Evolutionary conservation across 805 yeast species (phyloP).

Genomic region (Saccharomycopsis fermentans): DNA sequence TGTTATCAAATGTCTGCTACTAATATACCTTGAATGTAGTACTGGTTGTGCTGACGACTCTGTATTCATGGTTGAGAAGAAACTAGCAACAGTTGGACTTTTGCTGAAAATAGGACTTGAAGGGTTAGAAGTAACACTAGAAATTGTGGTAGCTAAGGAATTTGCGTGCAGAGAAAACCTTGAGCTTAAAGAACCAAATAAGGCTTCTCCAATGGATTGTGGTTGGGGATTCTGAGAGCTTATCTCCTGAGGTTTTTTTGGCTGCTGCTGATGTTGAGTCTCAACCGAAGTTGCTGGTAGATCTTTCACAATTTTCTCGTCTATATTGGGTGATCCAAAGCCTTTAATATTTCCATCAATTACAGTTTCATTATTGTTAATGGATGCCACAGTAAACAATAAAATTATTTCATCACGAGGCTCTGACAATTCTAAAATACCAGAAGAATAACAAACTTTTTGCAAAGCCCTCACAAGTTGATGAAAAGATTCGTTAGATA

Average conservation of each 20-base stretch:
- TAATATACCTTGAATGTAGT: constrained; percentile 36
- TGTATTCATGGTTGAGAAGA: constrained; percentile 12
- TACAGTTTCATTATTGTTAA: constrained; percentile 28
- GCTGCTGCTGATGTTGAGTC: not conserved
- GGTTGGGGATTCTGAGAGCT: not conserved
- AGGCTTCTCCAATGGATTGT: constrained; percentile 14
- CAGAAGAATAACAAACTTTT: constrained; percentile 72
- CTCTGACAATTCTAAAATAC: constrained; percentile 48
- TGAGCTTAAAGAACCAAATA: constrained; percentile 17
- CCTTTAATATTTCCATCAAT: not conserved
- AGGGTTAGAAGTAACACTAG: constrained; percentile 4
- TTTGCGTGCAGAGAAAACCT: constrained; percentile 13
- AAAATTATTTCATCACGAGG: constrained; percentile 49
- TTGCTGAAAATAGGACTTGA: constrained; percentile 15
- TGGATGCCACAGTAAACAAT: constrained; percentile 37
- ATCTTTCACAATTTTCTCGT: not conserved
- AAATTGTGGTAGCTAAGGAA: constrained; percentile 10
- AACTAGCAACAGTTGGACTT: constrained; percentile 11
- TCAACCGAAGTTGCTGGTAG: not conserved
- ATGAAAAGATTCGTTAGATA: constrained; percentile 66
- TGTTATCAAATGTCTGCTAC: constrained; percentile 62
- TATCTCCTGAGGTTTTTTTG: not conserved
- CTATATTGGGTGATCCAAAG: not conserved
- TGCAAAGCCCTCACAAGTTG: constrained; percentile 63
- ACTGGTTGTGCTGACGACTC: constrained; percentile 10